Percentiles rank a stretch among this genome's conserved stretches.
phyloP scores from a whole-genome alignment of 2,329 filamentous ascomycete species.

The Aspergillus pseudoviridinutans region DNA sequence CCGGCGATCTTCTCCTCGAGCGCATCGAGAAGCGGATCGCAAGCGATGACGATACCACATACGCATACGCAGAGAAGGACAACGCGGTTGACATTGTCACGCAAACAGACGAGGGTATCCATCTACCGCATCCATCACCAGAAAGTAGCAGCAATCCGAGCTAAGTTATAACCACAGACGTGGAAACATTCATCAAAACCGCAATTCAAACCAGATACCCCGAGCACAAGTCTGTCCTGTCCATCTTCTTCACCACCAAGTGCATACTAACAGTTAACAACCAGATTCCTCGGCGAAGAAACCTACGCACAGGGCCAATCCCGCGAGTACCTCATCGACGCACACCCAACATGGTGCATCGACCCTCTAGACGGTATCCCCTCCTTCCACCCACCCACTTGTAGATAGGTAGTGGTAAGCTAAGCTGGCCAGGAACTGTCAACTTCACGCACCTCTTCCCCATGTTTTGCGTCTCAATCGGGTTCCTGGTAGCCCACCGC shows the following conservation, averaged over 20 bases:
- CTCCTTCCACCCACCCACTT: too few species aligned
- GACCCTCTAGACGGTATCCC: conserved; percentile 66
- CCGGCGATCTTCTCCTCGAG: conserved; percentile 63
- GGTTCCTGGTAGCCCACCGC: conserved; percentile 56
- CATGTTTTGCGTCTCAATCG: conserved; percentile 78
- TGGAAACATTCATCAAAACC: conserved; percentile 65
- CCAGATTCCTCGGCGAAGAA: conserved; percentile 72
- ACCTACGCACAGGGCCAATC: conserved; percentile 66
- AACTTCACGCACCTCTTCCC: conserved; percentile 78
- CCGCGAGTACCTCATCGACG: conserved; percentile 63
- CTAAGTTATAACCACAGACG: conserved; percentile 46
- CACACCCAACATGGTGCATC: conserved; percentile 67
- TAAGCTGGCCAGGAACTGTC: conserved; percentile 53
- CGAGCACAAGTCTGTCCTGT: conserved; percentile 55
- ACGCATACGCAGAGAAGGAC: conserved; percentile 61
- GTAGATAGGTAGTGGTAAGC: background rate
- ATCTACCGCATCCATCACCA: too few species aligned
- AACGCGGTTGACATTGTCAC: conserved; percentile 75
- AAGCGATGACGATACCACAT: conserved; percentile 33
- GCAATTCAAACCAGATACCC: conserved; percentile 60
- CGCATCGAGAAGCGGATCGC: conserved; percentile 57
- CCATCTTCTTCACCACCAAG: too few species aligned
- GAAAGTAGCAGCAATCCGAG: too few species aligned
- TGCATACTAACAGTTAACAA: background rate
- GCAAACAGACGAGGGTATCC: conserved; percentile 65